A percentile compares a stretch with the other conserved stretches of the same genome.
These are phyloP conservation scores for Tilletia setariae DNA, from an alignment of 1,284 basidiomycete genomes.

Conservation along the genomic window DNA sequence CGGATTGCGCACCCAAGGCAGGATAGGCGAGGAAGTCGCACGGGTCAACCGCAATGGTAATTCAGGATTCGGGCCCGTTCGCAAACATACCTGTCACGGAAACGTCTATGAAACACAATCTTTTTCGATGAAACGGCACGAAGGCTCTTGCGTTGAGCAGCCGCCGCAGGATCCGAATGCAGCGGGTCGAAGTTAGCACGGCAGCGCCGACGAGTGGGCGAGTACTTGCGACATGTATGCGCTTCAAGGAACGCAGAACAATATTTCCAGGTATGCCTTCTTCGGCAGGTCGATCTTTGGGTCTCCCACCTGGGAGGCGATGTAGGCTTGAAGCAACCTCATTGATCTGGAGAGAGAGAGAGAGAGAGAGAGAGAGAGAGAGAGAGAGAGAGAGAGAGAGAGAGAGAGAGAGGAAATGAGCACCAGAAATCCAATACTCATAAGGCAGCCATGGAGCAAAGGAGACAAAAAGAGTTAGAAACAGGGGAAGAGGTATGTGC, in stretches of 20 bases:
- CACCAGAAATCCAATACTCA: neutral
- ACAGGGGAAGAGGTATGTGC: too few relatives aligned
- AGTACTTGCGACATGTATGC: neutral
- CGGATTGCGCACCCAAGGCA: too few relatives aligned
- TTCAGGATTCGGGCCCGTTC: too few relatives aligned
- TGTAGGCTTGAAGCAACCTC: neutral
- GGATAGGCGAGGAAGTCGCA: too few relatives aligned
- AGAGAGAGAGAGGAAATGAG: neutral
- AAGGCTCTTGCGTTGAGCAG: neutral
- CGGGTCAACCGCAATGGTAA: too few relatives aligned
- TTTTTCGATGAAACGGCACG: neutral
- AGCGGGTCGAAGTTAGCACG: neutral
- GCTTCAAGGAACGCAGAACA: neutral
- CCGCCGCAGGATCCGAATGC: neutral
- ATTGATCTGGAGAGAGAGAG: neutral
- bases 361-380: neutral
- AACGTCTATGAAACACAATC: neutral
- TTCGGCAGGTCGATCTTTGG: neutral
- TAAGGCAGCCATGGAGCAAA: slow-evolving; percentile 38
- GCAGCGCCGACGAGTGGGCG: neutral
- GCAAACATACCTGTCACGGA: neutral
- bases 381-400: neutral
- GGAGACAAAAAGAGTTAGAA: too few relatives aligned
- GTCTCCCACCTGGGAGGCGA: neutral
- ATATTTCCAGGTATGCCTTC: neutral